These are phyloP conservation scores for Myrica gale DNA, from an alignment of 306 rosid genomes.

Conservation along the genomic window DNA sequence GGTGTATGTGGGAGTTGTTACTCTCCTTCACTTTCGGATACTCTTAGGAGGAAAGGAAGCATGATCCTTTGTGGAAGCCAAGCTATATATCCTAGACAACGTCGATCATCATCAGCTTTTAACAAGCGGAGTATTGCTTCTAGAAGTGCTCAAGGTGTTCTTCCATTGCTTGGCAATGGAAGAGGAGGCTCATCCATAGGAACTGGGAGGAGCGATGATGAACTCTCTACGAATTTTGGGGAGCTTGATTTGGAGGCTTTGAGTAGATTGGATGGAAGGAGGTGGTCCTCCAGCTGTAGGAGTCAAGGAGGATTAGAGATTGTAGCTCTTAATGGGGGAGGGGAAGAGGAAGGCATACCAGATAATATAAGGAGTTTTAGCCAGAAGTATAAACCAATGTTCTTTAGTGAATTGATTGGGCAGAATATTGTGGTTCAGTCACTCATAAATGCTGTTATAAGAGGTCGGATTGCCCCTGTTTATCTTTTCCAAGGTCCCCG, in stretches of 20 bases:
- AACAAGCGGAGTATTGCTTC: constrained; percentile 54
- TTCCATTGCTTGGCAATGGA: constrained; percentile 77
- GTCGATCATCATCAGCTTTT: constrained; percentile 45
- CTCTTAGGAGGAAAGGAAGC: constrained; percentile 82
- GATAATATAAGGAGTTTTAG: constrained; percentile 69
- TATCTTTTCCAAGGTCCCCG: constrained; percentile 99
- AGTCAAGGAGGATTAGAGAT: constrained; percentile 90
- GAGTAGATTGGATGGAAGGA: constrained; percentile 90
- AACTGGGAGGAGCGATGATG: constrained; percentile 88
- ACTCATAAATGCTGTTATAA: constrained; percentile 67
- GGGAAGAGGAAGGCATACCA: constrained; percentile 71
- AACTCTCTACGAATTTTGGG: constrained; percentile 81
- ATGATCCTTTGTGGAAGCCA: constrained; percentile 77
- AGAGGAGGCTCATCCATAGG: constrained; percentile 79
- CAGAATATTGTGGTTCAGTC: constrained; percentile 95
- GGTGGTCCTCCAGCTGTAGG: constrained; percentile 96
- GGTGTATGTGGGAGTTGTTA: constrained; percentile 66
- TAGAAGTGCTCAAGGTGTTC: constrained; percentile 70
- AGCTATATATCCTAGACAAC: constrained; percentile 50
- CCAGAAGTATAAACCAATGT: constrained; percentile 78
- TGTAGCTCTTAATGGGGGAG: constrained; percentile 67
- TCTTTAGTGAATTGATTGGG: constrained; percentile 81
- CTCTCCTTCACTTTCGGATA: constrained; percentile 88
- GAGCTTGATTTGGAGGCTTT: constrained; percentile 98
- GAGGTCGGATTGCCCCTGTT: constrained; percentile 87